Evolutionary conservation across 495 filamentous ascomycete genomes (phyloP), one percentile per base, ranked within the genome.

Genomic region (Bacidia rubella): DNA sequence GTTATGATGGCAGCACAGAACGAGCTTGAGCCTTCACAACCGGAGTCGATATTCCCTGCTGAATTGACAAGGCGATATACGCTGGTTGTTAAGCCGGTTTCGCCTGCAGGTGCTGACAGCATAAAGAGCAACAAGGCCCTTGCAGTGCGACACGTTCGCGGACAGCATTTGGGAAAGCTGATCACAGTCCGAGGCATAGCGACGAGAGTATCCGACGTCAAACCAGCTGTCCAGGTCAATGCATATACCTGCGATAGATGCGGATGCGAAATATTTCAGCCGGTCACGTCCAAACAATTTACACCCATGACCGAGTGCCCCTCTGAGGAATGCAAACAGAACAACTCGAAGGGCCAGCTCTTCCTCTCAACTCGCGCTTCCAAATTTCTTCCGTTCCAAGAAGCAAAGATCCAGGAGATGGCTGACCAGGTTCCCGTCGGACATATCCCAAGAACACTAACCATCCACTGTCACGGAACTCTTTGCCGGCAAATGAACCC

Each of bases 391-490:
- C 87, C 92, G 2, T 98, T 97, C 77, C 92, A 98, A 67, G 92
- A 98, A 67, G 82, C 97, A 62, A 96, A 96, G 70, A 87, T 98
- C 58, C 93, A 98, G 70, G 92, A 98, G 67, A 85, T 97, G 77
- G 90, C 92, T 24, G 92, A 97, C 59, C 92, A 98, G 64, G 92
- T 98, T 1, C 92, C 92, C 9, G 90, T 98, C 54, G 92, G 92
- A 24, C 92, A 98, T 64, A 97, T 98, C 54, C 92, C 92, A 20
- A 80, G 92, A 45, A 84, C 83, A 40, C 69, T 98, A 46, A 96
- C 90, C 1, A 67, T 98, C 15, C 80, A 93, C 60, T 95, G 89
- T 65, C 83, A 94, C 61, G 93, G 93, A 50, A 82, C 75, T 55
- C 74, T 90, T 21, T 87, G 87, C 17, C 74, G 92, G 19, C 78